These are phyloP conservation scores for Tylopilus subfusipes DNA, from an alignment of 768 basidiomycete species.

Conservation along the genomic window DNA sequence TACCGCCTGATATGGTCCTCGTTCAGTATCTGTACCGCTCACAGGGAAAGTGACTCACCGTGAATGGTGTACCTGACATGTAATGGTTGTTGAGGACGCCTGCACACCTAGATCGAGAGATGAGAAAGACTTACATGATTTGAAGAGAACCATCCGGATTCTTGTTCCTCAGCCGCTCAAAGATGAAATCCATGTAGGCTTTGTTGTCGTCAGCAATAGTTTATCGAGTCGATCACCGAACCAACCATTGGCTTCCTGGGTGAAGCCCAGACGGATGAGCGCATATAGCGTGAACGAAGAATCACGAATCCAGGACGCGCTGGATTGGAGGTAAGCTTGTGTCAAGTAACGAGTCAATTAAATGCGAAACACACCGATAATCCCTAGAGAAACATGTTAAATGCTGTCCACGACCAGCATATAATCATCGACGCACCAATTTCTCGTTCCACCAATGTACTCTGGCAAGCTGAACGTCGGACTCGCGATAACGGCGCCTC, in stretches of 20 bases:
- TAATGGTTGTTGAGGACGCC: background rate
- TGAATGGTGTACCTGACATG: conserved; percentile 76
- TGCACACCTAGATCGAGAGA: background rate
- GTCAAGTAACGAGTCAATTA: background rate
- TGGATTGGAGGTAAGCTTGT: conserved; percentile 22
- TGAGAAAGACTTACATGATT: conserved; percentile 60
- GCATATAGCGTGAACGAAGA: conserved; percentile 95
- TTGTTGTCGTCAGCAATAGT: background rate
- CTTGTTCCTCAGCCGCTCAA: conserved; percentile 74
- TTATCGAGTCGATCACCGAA: background rate
- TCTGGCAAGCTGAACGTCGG: conserved; percentile 95
- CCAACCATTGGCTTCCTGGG: conserved; percentile 84
- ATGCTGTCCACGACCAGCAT: background rate
- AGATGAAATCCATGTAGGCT: conserved; percentile 92
- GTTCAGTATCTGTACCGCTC: background rate
- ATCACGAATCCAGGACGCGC: conserved; percentile 92
- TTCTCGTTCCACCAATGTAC: conserved; percentile 83
- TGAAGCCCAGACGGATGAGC: conserved; percentile 89
- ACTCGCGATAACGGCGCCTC: conserved; percentile 89
- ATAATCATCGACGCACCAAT: conserved; percentile 55
- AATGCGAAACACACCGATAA: conserved; percentile 45
- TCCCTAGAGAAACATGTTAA: conserved; percentile 41
- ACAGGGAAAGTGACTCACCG: conserved; percentile 39
- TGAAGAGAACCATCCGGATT: conserved; percentile 90
- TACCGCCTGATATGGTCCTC: conserved; percentile 43